phyloP scores from a whole-genome alignment of 2,329 filamentous ascomycete species.

The Aspergillus proliferans region DNA sequence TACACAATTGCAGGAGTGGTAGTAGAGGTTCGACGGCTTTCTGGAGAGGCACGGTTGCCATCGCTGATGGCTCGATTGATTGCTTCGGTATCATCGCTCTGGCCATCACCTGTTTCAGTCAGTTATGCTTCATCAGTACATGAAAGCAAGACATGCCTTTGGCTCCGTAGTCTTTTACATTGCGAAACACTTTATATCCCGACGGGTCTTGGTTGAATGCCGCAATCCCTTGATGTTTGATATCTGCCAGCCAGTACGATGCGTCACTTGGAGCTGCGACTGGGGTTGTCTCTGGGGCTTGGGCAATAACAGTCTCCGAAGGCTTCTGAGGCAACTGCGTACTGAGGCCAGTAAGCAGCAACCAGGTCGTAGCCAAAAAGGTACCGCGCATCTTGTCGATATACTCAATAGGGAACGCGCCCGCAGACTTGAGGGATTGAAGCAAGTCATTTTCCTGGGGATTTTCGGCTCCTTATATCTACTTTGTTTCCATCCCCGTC shows the following conservation, averaged over 20 bases:
- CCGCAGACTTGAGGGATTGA: too few species aligned
- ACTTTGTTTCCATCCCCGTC: neutral
- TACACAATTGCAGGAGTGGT: conserved; percentile 52
- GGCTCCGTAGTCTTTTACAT: conserved; percentile 28
- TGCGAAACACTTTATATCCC: conserved; percentile 22
- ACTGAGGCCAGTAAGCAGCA: conserved; percentile 8
- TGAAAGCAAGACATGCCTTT: conserved; percentile 13
- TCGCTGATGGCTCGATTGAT: conserved; percentile 46
- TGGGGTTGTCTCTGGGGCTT: conserved; percentile 3
- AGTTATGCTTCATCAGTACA: neutral
- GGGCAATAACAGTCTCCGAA: conserved; percentile 3
- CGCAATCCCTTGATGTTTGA: conserved; percentile 26
- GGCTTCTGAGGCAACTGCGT: conserved; percentile 2
- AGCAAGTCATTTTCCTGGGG: neutral
- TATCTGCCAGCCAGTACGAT: conserved; percentile 27
- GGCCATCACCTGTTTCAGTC: conserved; percentile 35
- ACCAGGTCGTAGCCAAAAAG: neutral
- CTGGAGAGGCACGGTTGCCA: conserved; percentile 41
- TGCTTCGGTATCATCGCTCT: conserved; percentile 52
- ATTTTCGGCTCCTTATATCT: neutral
- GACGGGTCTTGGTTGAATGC: conserved; percentile 22
- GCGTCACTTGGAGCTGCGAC: conserved; percentile 8
- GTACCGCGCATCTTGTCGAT: conserved; percentile 1
- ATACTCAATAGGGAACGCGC: neutral
- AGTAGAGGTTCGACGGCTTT: conserved; percentile 38